Base-by-base conservation (phyloP, 306 rosid genomes). In the Castanea crenata region DNA sequence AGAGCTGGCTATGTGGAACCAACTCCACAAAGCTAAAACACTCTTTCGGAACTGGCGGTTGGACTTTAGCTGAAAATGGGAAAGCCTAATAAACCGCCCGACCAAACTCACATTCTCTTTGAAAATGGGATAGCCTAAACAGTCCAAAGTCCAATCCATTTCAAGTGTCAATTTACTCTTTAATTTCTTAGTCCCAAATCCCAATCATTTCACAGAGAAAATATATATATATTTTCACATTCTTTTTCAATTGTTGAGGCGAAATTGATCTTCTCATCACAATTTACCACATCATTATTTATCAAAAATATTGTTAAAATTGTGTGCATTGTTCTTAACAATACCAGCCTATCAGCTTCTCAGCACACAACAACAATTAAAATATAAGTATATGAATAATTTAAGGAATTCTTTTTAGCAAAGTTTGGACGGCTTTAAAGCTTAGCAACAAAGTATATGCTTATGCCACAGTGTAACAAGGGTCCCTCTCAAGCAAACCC, bases 401-500 rank as follows among this genome's bases (percentile, higher is more conserved):
- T 38, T 38, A 38, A 41, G 46, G 46, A 41, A 41, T 41, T 41
- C 46, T 0, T 41, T 41, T 59, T 5, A 59, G 32, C 16, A 3
- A 18, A 27, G n/a, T 12, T 62, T 81, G 76, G 79, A 63, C 57
- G 74, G 80, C 76, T 49, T 5, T 15, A 38, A 69, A 34, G 69
- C 80, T 68, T 80, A 59, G 78, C 65, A 51, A 8, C 46, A 41
- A 19, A 23, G 46, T 31, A 18, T 12, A 23, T 18, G 54, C 5
- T 19, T 21, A 46, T 52, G 44, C 4, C 21, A 10, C 5, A 4
- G 74, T 32, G 71, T 35, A 44, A 11, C 35, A 19, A 15, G 59
- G 74, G 76, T 69, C 34, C 72, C 34, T 71, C 34, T 44, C 78
- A 86, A 86, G 93, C 65, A 76, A 41, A 41, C 46, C 44, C 46